Evolutionary conservation across 2,329 filamentous ascomycete species (phyloP), one percentile per base, ranked within the genome.

Genomic region (Epichloe scottii): DNA sequence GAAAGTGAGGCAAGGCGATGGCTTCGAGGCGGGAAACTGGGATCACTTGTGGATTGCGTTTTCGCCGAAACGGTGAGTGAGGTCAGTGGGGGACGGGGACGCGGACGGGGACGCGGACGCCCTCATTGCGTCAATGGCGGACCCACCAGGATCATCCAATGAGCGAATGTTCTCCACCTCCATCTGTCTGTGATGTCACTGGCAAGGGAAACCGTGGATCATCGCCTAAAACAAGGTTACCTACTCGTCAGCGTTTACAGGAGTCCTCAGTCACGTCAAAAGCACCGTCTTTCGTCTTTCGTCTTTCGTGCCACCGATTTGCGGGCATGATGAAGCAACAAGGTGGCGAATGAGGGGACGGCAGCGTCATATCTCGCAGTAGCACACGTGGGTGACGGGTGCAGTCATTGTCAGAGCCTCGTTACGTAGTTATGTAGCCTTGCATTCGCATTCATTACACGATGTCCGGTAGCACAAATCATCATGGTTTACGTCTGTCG

Each of bases 1-100:
- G 14, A 34, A 46, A 34, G 35, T 23, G 42, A 50, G 21, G 15
- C 15, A 5, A 37, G 11, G 7, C 26, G 19, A 41, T 11, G 10
- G 26, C 26, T 14, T n/a, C 39, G n/a, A 17, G 44, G 41, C n/a
- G 33, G 37, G 33, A 38, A 43, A 35, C 21, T 43, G n/a, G 45
- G 17, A 33, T 21, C 15, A 7, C 17, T 17, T 21, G 26, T 34
- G 37, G 39, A 48, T 15, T 14, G 21, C 46, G 45, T 38, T 38
- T 38, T 38, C 37, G 17, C 33, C 51, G n/a, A 50, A 47, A 51
- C 49, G 46, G 49, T 41, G 44, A 30, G 35, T 50, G 43, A 50
- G 46, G 46, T 49, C 46, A 51, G 39, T 23, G 46, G 42, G 21
- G 30, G 30, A 42, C 26, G 8, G 26, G 8, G 26, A 21, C 21